These are phyloP conservation scores for Entomortierella beljakovae DNA, from an alignment of 192 early-diverging fungal genomes.

Conservation along the genomic window DNA sequence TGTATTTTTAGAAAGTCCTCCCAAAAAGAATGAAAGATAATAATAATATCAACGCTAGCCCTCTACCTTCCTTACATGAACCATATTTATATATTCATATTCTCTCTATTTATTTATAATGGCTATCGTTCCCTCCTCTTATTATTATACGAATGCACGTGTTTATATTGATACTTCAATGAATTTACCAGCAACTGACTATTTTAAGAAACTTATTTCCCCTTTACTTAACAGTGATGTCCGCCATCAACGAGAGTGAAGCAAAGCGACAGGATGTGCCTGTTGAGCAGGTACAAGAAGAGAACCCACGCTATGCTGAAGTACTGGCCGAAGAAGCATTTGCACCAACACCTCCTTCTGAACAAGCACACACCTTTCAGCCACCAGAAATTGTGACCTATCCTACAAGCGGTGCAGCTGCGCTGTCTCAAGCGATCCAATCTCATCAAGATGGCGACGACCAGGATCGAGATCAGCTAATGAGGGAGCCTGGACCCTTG, in stretches of 20 bases:
- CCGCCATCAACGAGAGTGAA: constrained; percentile 28
- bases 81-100: no score
- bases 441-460: not conserved
- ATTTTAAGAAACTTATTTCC: not conserved
- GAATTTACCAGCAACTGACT: not conserved
- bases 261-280: constrained; percentile 3
- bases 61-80: no score
- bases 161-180: no score
- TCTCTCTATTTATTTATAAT: no score
- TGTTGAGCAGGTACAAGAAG: constrained; percentile 7
- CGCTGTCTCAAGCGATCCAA: not conserved
- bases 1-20: no score
- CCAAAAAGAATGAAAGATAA: no score
- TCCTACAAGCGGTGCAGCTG: not conserved
- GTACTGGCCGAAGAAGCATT: constrained; percentile 25
- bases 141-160: no score
- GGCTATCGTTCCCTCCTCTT: no score
- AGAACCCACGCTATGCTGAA: constrained; percentile 4
- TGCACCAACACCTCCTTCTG: constrained; percentile 49
- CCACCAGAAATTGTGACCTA: constrained; percentile 10
- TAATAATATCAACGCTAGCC: no score
- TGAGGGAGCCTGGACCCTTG: not conserved
- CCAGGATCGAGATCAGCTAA: not conserved
- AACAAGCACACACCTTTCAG: constrained; percentile 50
- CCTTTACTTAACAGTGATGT: constrained; percentile 16